A percentile compares a stretch with the other conserved stretches of the same genome.
Evolutionary conservation across 257 asterid species (phyloP).

Genomic region (Nicotiana tomentosiformis): DNA sequence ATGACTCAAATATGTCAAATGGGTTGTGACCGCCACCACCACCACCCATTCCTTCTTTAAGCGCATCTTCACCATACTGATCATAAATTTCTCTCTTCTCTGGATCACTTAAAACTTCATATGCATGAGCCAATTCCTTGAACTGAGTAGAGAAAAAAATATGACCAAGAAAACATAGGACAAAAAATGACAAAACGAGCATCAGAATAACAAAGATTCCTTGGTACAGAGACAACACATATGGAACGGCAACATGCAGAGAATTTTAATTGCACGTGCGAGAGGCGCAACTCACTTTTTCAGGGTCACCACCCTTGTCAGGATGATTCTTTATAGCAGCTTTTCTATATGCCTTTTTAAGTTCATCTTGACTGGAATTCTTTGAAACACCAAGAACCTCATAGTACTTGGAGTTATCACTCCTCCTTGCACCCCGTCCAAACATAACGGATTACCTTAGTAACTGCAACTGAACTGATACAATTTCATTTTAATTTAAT

Average conservation of each 20-base stretch:
- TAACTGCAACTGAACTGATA: neutral
- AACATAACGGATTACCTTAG: conserved; percentile 24
- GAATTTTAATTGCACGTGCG: neutral
- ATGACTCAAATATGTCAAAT: conserved; percentile 42
- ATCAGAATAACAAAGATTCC: neutral
- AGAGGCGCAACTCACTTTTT: conserved; percentile 24
- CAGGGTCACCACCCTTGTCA: conserved; percentile 64
- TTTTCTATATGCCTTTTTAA: conserved; percentile 48
- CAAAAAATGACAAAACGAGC: neutral
- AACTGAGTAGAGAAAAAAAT: conserved; percentile 27
- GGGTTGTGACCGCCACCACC: conserved; percentile 37
- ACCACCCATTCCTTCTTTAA: conserved; percentile 46
- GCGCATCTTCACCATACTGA: conserved; percentile 53
- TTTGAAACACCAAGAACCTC: conserved; percentile 44
- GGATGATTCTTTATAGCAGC: conserved; percentile 57
- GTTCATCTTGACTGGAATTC: conserved; percentile 37
- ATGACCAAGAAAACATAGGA: neutral
- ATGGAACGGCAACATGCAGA: neutral
- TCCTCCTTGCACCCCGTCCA: conserved; percentile 31
- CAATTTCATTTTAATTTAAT: neutral
- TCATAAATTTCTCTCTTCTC: conserved; percentile 45
- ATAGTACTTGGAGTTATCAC: conserved; percentile 37
- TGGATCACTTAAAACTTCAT: conserved; percentile 48
- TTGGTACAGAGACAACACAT: neutral
- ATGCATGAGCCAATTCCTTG: conserved; percentile 54